phyloP scores from a whole-genome alignment of 1,284 basidiomycete genomes.

The Coniophora puteana region DNA sequence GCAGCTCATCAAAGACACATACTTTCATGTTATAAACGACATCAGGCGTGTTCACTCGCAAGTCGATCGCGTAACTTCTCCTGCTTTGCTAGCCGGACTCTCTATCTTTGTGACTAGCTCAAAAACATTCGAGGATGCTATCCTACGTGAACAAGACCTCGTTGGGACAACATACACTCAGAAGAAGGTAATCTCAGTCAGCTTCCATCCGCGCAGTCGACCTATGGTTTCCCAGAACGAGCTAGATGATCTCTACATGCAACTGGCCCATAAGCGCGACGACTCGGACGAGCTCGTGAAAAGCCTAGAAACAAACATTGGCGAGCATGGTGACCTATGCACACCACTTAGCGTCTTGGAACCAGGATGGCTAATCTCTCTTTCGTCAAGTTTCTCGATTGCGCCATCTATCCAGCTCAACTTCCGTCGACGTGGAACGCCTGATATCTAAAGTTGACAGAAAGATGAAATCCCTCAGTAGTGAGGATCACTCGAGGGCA shows the following conservation, averaged over 20 bases:
- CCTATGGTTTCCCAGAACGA: slow-evolving; percentile 12
- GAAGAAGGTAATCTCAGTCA: slow-evolving; percentile 21
- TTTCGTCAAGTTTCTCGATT: slow-evolving; percentile 19
- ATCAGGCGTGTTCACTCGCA: slow-evolving; percentile 25
- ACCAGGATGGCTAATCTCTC: neutral
- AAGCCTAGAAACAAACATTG: slow-evolving; percentile 17
- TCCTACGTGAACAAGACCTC: slow-evolving; percentile 15
- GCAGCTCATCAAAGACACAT: slow-evolving; percentile 15
- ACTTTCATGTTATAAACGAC: slow-evolving; percentile 23
- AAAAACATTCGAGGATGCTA: slow-evolving; percentile 14
- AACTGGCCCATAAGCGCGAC: slow-evolving; percentile 16
- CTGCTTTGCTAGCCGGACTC: slow-evolving; percentile 14
- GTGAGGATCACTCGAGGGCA: slow-evolving; percentile 28
- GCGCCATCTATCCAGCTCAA: slow-evolving; percentile 11
- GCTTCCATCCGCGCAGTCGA: neutral
- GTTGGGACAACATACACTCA: slow-evolving; percentile 11
- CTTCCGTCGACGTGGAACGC: slow-evolving; percentile 21
- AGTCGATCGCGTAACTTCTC: slow-evolving; percentile 17
- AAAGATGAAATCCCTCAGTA: slow-evolving; percentile 26
- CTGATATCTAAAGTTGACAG: slow-evolving; percentile 22
- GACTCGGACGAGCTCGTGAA: slow-evolving; percentile 22
- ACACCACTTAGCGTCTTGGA: neutral
- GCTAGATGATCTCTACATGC: slow-evolving; percentile 15
- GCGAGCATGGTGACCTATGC: slow-evolving; percentile 15
- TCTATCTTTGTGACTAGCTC: slow-evolving; percentile 15